Evolutionary conservation across 331 rosid genomes (phyloP), one percentile per base, ranked within the genome.

Genomic region (Malus hybrid): DNA sequence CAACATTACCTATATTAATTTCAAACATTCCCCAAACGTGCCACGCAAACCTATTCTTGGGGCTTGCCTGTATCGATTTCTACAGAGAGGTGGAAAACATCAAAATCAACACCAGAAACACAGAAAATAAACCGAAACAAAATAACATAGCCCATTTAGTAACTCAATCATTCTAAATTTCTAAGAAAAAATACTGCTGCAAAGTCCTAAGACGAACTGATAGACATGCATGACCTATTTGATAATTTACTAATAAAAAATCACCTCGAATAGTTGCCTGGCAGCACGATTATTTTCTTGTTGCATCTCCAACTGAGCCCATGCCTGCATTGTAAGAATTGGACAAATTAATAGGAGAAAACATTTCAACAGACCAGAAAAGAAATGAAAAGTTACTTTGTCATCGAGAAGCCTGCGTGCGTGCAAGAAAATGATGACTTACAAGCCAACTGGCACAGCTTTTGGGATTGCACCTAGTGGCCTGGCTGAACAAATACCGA

Each of bases 381-480:
- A 36, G n/a, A 20, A 42, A 55, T 24, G 13, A 10, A 78, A 81
- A 70, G 73, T 67, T 33, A 81, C 20, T 57, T 76, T 65, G 50
- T 33, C 69, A 71, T 20, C 72, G 48, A 60, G 66, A 70, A 76
- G 34, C 39, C 20, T 22, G 61, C 7, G 6, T 22, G 61, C 7
- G 6, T 34, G 15, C 13, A 63, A 27, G 59, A 75, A 32, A 78
- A 75, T 42, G 72, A 85, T 46, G 61, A 85, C 93, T 92, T 87
- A 94, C 99, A 80, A 94, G 97, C 99, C 99, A 94, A 81, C 99
- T 87, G 65, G 97, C 99, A 85, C 99, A 94, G 87, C 97, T 94
- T 44, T 82, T 88, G 65, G 97, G 90, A 83, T 94, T 94, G 78
- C 88, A 92, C 77, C 83, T 90, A 44, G 97, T 91, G 68, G 97